Conservation (phyloP, 345 rosid genomes). For the Eucalyptus sideroxylon region DNA sequence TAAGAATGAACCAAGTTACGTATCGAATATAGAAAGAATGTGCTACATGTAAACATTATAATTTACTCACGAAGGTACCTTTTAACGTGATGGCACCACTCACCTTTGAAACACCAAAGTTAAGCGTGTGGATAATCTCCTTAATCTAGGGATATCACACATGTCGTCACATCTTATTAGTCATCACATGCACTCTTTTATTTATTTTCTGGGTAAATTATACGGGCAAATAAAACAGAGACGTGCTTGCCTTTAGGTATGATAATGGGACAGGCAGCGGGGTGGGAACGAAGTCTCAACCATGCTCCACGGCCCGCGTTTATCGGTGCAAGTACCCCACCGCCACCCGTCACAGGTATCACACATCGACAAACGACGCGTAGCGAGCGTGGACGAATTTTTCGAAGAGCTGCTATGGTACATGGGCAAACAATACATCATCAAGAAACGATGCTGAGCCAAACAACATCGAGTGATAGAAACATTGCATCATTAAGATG, state of each 20-base stretch:
- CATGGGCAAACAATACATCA: rapidly evolving
- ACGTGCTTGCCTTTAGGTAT: background rate
- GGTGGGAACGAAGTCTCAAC: background rate
- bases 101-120: no score
- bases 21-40: background rate
- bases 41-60: no score
- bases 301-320: background rate
- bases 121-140: no score
- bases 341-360: background rate
- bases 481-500: background rate
- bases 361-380: background rate
- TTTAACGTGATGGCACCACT: rapidly evolving
- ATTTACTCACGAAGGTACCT: background rate
- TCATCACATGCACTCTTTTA: background rate
- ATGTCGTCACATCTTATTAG: background rate
- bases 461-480: background rate
- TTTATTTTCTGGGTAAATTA: background rate
- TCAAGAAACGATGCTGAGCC: background rate
- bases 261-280: background rate
- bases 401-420: background rate
- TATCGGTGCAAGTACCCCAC: background rate
- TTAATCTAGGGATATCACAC: no score
- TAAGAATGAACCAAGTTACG: background rate
- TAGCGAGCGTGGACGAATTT: background rate
- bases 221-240: background rate